phyloP scores from a whole-genome alignment of 768 basidiomycete genomes.

The Punctularia strigosozonata region DNA sequence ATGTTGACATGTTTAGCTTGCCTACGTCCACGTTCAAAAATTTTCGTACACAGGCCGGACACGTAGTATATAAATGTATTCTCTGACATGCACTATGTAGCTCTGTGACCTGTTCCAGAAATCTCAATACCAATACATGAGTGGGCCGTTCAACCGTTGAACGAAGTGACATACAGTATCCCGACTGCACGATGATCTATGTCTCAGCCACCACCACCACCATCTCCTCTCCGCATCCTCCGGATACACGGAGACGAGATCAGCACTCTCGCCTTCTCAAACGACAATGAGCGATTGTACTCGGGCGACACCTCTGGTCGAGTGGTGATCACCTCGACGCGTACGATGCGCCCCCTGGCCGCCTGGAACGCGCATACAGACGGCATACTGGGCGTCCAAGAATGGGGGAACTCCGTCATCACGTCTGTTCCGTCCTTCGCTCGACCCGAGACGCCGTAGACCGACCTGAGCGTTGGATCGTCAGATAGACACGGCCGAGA shows the following conservation, averaged over 20 bases:
- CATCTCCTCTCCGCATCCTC: slow-evolving; percentile 62
- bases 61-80: no score
- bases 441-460: not conserved
- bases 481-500: slow-evolving; percentile 68
- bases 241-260: slow-evolving; percentile 62
- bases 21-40: no score
- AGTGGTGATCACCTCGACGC: slow-evolving; percentile 68
- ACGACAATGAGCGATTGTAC: slow-evolving; percentile 71
- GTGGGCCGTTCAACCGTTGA: no score
- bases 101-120: no score
- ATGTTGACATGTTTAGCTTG: no score
- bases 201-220: no score
- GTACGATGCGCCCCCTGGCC: slow-evolving; percentile 58
- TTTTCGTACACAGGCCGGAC: no score
- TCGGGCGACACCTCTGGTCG: slow-evolving; percentile 76
- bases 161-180: no score
- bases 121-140: no score
- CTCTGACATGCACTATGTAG: no score
- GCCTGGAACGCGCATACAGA: slow-evolving; percentile 75
- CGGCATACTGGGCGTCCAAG: slow-evolving; percentile 67
- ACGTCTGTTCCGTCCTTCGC: slow-evolving; percentile 46
- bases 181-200: no score
- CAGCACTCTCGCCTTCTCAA: slow-evolving; percentile 47
- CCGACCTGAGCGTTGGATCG: not conserved
- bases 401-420: slow-evolving; percentile 53